Percentiles rank a stretch among this genome's conserved stretches.
These are phyloP conservation scores for Nicotiana otophora DNA, from an alignment of 257 asterid genomes.

Conservation along the genomic window DNA sequence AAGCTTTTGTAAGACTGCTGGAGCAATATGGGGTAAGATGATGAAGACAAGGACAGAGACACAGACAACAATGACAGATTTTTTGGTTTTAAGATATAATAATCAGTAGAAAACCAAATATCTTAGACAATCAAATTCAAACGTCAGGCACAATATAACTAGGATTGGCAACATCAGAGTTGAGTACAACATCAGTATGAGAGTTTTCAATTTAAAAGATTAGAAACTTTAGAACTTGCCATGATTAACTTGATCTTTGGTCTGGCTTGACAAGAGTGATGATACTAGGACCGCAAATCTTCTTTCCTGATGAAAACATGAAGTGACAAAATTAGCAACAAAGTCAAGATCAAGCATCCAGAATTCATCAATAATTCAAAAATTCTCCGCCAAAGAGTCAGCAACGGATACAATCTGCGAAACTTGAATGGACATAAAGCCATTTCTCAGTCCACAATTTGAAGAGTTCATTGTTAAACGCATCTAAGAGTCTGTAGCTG, in stretches of 20 bases:
- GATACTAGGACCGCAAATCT: constrained; percentile 86
- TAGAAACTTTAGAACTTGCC: constrained; percentile 51
- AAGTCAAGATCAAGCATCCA: not conserved
- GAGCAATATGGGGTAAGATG: not conserved
- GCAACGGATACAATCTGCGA: not conserved
- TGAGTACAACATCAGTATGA: not conserved
- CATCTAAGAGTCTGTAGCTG: not conserved
- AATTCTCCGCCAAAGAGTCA: not conserved
- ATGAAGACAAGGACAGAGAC: not conserved
- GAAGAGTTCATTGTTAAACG: not conserved
- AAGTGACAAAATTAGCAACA: not conserved
- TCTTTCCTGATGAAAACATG: constrained; percentile 56
- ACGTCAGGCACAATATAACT: not conserved
- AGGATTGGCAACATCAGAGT: not conserved
- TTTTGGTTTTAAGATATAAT: not conserved
- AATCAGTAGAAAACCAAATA: not conserved
- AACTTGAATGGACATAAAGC: not conserved
- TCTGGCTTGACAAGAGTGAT: constrained; percentile 93
- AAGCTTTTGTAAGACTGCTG: not conserved
- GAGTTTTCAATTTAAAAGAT: not conserved
- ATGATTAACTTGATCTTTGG: constrained; percentile 85
- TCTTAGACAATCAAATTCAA: not conserved
- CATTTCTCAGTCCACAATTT: not conserved
- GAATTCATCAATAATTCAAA: not conserved
- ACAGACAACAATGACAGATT: not conserved